Conservation (phyloP, 2,329 filamentous ascomycete species). For the Hymenoscyphus fraxineus region DNA sequence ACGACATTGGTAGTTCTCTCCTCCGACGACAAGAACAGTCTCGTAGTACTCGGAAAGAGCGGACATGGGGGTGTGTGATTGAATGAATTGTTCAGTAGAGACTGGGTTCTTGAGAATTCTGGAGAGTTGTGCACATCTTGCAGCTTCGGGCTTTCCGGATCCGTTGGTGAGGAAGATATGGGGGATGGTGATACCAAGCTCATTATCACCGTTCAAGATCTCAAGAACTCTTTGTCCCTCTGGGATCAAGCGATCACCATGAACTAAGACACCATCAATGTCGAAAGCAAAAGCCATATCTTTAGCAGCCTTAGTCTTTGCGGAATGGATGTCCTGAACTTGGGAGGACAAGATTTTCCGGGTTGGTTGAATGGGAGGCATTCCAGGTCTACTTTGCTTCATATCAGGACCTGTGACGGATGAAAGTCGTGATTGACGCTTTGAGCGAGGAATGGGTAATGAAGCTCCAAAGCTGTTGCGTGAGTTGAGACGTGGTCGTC, state of each 20-base stretch:
- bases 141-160: conserved; percentile 65
- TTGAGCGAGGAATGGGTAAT: conserved; percentile 68
- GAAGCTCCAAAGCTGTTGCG: conserved; percentile 73
- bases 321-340: conserved; percentile 62
- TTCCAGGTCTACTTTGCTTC: conserved; percentile 48
- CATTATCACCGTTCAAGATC: conserved; percentile 71
- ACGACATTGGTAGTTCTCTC: conserved; percentile 70
- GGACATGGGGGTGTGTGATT: conserved; percentile 74
- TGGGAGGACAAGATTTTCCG: conserved; percentile 67
- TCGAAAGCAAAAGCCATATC: conserved; percentile 82
- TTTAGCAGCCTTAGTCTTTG: conserved; percentile 67
- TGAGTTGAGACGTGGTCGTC: conserved; percentile 51
- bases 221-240: conserved; percentile 63
- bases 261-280: conserved; percentile 71
- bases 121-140: conserved; percentile 62
- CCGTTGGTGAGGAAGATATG: conserved; percentile 74
- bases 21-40: conserved; percentile 71
- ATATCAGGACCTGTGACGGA: conserved; percentile 52
- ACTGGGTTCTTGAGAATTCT: conserved; percentile 64
- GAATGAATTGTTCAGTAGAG: conserved; percentile 70
- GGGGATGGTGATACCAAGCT: conserved; percentile 73
- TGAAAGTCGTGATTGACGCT: conserved; percentile 64
- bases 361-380: conserved; percentile 56
- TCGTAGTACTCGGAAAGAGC: conserved; percentile 73
- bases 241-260: conserved; percentile 67